phyloP scores from a whole-genome alignment of 140 eudicot genomes.

The Senecio squalidus region DNA sequence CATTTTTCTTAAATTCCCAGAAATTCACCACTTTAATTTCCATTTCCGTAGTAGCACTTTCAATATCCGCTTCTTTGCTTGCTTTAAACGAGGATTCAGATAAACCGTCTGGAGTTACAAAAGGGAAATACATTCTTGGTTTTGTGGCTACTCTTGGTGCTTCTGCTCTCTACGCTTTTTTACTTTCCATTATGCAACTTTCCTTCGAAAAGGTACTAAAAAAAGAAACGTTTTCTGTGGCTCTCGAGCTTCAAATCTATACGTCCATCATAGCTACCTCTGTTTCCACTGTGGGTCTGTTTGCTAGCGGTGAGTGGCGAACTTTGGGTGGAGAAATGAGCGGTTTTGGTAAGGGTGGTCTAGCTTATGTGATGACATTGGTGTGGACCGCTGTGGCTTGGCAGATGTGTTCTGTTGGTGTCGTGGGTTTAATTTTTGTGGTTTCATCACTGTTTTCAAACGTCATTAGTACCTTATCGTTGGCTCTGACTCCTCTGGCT shows the following conservation, averaged over 20 bases:
- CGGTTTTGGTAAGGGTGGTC: constrained; percentile 44
- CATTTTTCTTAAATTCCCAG: constrained; percentile 72
- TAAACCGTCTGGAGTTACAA: constrained; percentile 54
- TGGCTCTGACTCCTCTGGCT: constrained; percentile 80
- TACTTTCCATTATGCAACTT: constrained; percentile 79
- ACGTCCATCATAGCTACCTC: constrained; percentile 65
- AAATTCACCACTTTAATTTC: constrained; percentile 65
- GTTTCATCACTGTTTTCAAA: constrained; percentile 83
- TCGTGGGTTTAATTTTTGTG: constrained; percentile 41
- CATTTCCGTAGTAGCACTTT: constrained; percentile 65
- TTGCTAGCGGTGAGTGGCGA: constrained; percentile 62
- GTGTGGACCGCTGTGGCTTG: constrained; percentile 48
- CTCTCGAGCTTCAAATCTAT: constrained; percentile 76
- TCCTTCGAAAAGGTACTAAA: constrained; percentile 62
- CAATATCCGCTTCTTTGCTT: constrained; percentile 72
- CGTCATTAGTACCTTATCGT: constrained; percentile 65
- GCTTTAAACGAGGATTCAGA: constrained; percentile 66
- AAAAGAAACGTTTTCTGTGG: constrained; percentile 67
- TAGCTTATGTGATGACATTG: constrained; percentile 69
- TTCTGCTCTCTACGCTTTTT: constrained; percentile 71
- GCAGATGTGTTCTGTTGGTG: constrained; percentile 91
- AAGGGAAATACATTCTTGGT: constrained; percentile 29
- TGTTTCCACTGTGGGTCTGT: constrained; percentile 62
- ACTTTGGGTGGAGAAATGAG: constrained; percentile 25
- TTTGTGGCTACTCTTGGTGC: constrained; percentile 60